Conservation (phyloP, 371 early-diverging fungal genomes). For the Syncephalastrum contaminatum region DNA sequence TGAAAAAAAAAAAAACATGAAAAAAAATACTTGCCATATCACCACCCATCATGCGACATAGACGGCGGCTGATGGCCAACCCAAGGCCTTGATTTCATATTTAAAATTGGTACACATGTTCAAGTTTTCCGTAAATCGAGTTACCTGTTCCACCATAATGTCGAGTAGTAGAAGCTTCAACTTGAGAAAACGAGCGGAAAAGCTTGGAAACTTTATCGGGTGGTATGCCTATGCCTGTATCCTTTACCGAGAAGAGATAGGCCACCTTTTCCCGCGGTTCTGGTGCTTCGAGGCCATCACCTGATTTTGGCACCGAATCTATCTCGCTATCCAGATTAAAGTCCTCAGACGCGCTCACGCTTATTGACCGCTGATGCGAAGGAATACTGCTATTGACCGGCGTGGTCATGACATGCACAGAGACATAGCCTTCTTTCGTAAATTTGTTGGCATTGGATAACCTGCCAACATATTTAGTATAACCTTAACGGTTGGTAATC, state of each 20-base stretch:
- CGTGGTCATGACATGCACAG: constrained; percentile 6
- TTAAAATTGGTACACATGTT: neutral
- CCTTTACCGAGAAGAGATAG: constrained; percentile 49
- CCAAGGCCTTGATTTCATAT: constrained; percentile 28
- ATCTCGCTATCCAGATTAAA: neutral
- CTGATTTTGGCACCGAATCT: neutral
- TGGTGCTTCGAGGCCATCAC: neutral
- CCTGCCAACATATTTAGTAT: constrained; percentile 3
- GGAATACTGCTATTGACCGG: neutral
- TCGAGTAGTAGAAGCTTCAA: constrained; percentile 53
- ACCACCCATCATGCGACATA: constrained; percentile 54
- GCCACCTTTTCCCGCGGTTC: constrained; percentile 5
- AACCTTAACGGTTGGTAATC: neutral
- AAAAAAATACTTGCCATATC: constrained; percentile 31
- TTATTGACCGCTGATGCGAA: neutral
- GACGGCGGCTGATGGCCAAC: constrained; percentile 47
- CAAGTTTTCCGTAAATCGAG: too few relatives aligned
- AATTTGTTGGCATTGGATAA: constrained; percentile 27
- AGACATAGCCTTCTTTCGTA: constrained; percentile 17
- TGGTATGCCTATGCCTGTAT: constrained; percentile 68
- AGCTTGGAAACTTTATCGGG: constrained; percentile 44
- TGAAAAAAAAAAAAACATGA: neutral
- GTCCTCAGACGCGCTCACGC: constrained; percentile 2
- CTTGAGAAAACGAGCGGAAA: constrained; percentile 62
- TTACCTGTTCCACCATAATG: constrained; percentile 55